A percentile compares a stretch with the other conserved stretches of the same genome.
These are phyloP conservation scores for Cystofilobasidium macerans DNA, from an alignment of 768 basidiomycete species.

Conservation along the genomic window DNA sequence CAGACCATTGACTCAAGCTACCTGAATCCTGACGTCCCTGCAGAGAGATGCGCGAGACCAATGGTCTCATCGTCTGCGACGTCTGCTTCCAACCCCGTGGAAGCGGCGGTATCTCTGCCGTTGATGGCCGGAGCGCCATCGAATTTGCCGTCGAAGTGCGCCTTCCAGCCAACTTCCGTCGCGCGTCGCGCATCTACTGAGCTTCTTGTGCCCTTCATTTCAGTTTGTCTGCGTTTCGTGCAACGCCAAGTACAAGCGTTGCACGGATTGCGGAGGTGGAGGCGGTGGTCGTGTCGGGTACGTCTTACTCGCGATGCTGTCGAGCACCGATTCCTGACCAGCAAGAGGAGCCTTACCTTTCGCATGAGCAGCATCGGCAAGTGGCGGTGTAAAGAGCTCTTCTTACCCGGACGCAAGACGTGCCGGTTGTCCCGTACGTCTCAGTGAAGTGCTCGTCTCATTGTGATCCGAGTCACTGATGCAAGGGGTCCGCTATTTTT, in stretches of 20 bases:
- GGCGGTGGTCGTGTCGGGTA: conserved; percentile 31
- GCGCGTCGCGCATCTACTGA: background rate
- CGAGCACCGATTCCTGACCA: too few relatives aligned
- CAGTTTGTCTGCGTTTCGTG: conserved; percentile 30
- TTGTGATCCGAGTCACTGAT: background rate
- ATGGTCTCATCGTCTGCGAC: conserved; percentile 15
- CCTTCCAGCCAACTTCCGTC: background rate
- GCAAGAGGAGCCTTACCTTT: too few relatives aligned
- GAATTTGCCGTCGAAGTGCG: conserved; percentile 22
- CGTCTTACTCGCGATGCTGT: background rate
- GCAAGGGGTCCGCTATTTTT: background rate
- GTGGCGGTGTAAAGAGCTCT: conserved; percentile 32
- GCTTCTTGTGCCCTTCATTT: background rate
- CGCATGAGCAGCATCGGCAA: conserved; percentile 26
- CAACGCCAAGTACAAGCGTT: conserved; percentile 28
- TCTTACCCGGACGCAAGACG: conserved; percentile 28
- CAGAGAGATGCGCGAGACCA: conserved; percentile 13
- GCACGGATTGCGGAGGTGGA: conserved; percentile 31
- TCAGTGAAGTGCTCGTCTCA: too few relatives aligned
- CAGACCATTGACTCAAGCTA: background rate
- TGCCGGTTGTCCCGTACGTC: conserved; percentile 26
- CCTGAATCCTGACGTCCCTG: background rate
- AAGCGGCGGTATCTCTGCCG: conserved; percentile 8
- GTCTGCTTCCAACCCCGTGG: conserved; percentile 20
- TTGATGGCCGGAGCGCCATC: conserved; percentile 8